Evolutionary conservation across 2,329 filamentous ascomycete genomes (phyloP), one percentile per base, ranked within the genome.

Genomic region (Chaetothyriales sp.): DNA sequence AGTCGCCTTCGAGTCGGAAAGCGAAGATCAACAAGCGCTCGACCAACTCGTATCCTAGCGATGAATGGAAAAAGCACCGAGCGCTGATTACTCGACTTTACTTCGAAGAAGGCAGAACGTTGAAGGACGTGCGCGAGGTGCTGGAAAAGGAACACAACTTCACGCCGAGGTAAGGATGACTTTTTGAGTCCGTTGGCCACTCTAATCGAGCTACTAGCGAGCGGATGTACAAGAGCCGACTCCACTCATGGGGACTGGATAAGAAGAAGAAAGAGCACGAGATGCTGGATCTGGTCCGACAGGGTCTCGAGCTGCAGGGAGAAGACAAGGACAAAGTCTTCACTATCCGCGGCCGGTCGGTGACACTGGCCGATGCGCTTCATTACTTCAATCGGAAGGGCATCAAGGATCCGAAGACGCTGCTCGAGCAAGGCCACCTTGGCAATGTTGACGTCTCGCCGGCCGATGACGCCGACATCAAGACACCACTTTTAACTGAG

Each of bases 261-360:
- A 61, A 61, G 51, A 61, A 61, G 54, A 61, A 61, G 44, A 61
- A 61, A 43, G 59, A 61, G 49, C 59, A 61, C 48, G 59, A 61
- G 44, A 61, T 61, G 59, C 58, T 61, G n/a, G 59, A 61, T 51
- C 45, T 61, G 18, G 59, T 61, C 46, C 56, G 59, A 19, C 59
- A 58, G 52, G 59, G 59, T 2, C 40, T 60, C 13, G 54, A 59
- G 25, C 58, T 58, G 46, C 55, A 58, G 47, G 59, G 58, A 18
- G 53, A 54, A 15, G 54, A 58, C 54, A 61, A 58, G 51, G 56
- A 60, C 49, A 61, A 61, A 47, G 57, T 60, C 29, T 61, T 60
- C 45, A 33, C 58, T 9, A 58, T 61, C 19, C 54, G 59, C 43
- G 59, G 59, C 19, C 52, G 58, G 37, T 55, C 59, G 28, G 56